Conservation (phyloP, 148 eudicot species). For the Polygonum aviculare region DNA sequence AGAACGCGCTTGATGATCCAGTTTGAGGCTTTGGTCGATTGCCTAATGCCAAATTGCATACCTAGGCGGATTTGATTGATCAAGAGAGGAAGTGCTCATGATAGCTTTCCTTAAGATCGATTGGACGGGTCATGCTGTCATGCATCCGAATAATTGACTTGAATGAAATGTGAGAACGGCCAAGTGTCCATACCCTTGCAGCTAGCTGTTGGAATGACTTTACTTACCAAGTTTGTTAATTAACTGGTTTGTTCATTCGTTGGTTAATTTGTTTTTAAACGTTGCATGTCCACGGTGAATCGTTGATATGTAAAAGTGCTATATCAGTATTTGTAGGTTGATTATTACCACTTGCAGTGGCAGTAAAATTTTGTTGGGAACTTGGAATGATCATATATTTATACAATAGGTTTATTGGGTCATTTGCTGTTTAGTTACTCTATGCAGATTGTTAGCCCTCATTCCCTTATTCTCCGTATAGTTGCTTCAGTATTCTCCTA, state of each 20-base stretch:
- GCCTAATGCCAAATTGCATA: no score
- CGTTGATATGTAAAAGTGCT: constrained; percentile 6
- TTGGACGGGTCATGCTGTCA: no score
- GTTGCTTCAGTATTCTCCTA: neutral
- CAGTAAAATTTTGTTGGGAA: neutral
- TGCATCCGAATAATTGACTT: no score
- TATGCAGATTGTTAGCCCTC: neutral
- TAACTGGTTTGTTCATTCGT: no score
- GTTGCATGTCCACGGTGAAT: constrained; percentile 39
- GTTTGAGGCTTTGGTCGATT: no score
- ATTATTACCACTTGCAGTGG: neutral
- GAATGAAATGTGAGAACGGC: neutral
- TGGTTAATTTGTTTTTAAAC: neutral
- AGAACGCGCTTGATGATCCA: neutral
- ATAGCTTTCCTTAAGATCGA: no score
- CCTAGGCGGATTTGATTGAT: no score
- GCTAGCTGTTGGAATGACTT: no score
- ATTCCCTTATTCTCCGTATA: neutral
- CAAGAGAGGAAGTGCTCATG: no score
- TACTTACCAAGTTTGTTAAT: no score
- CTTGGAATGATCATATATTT: neutral
- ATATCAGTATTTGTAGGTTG: neutral
- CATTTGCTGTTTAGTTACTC: neutral
- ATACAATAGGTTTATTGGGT: neutral
- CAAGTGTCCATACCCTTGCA: no score